These are phyloP conservation scores for Barnettozyma populi DNA, from an alignment of 805 yeast genomes.

Conservation along the genomic window DNA sequence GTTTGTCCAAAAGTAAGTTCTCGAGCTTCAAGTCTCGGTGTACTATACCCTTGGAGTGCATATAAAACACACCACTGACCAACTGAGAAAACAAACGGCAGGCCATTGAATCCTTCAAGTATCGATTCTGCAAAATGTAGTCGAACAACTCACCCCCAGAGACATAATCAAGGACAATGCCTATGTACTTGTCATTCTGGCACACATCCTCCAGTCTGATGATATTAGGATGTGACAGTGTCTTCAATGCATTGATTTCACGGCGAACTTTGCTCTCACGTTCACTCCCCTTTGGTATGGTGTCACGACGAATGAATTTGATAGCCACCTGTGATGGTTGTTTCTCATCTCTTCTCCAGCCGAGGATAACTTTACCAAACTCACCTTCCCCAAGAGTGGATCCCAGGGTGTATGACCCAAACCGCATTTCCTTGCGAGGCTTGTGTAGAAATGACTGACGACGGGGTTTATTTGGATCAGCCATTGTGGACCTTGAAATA, in stretches of 20 bases:
- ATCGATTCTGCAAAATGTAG: constrained; percentile 80
- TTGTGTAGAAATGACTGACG: constrained; percentile 29
- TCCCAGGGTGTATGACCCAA: constrained; percentile 88
- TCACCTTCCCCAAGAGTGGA: constrained; percentile 97
- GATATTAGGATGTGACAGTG: constrained; percentile 88
- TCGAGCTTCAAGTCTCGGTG: constrained; percentile 75
- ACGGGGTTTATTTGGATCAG: constrained; percentile 10
- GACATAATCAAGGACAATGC: constrained; percentile 94
- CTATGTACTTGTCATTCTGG: constrained; percentile 91
- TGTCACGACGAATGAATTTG: constrained; percentile 82
- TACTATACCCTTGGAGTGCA: constrained; percentile 64
- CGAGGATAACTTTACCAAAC: constrained; percentile 94
- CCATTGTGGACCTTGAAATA: not conserved
- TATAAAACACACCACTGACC: constrained; percentile 86
- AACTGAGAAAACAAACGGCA: constrained; percentile 87
- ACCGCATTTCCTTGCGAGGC: constrained; percentile 62
- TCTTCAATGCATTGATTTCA: constrained; percentile 85
- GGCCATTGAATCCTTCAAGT: constrained; percentile 81
- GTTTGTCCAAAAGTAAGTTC: constrained; percentile 50
- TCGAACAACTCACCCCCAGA: constrained; percentile 97
- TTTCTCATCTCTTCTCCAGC: constrained; percentile 85
- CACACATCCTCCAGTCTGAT: constrained; percentile 87
- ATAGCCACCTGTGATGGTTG: constrained; percentile 79
- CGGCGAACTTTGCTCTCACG: constrained; percentile 86
- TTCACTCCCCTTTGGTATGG: constrained; percentile 80